Evolutionary conservation across 2,329 filamentous ascomycete species (phyloP).

Genomic region (Colletotrichum musicola): DNA sequence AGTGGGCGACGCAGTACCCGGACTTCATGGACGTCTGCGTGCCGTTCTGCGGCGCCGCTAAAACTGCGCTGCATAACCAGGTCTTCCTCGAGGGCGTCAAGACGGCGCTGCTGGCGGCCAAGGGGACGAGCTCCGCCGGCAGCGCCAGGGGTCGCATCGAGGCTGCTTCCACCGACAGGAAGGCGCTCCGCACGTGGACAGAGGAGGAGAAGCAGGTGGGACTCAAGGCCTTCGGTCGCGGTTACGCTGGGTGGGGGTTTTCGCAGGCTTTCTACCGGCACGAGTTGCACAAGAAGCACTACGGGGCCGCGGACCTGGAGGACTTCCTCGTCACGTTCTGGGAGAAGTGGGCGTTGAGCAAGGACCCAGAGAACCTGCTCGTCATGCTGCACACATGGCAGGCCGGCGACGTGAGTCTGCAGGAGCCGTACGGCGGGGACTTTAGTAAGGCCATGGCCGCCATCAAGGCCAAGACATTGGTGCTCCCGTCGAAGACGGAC

Average conservation of each 20-base stretch:
- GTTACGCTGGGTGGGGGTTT: slow-evolving; percentile 86
- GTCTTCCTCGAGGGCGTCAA: slow-evolving; percentile 68
- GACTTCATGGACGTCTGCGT: slow-evolving; percentile 60
- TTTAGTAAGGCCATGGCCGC: slow-evolving; percentile 74
- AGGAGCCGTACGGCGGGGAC: slow-evolving; percentile 76
- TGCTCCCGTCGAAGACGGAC: slow-evolving; percentile 80
- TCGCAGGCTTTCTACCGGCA: slow-evolving; percentile 83
- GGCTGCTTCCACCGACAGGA: slow-evolving; percentile 38
- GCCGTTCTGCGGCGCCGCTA: slow-evolving; percentile 63
- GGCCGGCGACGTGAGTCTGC: slow-evolving; percentile 75
- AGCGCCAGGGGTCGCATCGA: slow-evolving; percentile 47
- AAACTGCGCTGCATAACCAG: slow-evolving; percentile 64
- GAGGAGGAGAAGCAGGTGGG: slow-evolving; percentile 57
- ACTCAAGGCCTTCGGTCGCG: slow-evolving; percentile 78
- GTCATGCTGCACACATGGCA: slow-evolving; percentile 86
- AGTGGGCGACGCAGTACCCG: slow-evolving; percentile 63
- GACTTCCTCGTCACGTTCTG: slow-evolving; percentile 82
- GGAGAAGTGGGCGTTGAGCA: slow-evolving; percentile 79
- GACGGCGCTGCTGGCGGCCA: slow-evolving; percentile 57
- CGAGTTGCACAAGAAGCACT: slow-evolving; percentile 69
- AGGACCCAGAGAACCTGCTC: slow-evolving; percentile 81
- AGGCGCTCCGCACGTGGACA: slow-evolving; percentile 44
- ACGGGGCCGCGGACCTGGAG: slow-evolving; percentile 63
- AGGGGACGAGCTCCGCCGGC: slow-evolving; percentile 64
- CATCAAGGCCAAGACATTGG: slow-evolving; percentile 79